Evolutionary conservation across 768 basidiomycete genomes (phyloP), one percentile per base, ranked within the genome.

Genomic region (Hygrophoropsis aurantiaca): DNA sequence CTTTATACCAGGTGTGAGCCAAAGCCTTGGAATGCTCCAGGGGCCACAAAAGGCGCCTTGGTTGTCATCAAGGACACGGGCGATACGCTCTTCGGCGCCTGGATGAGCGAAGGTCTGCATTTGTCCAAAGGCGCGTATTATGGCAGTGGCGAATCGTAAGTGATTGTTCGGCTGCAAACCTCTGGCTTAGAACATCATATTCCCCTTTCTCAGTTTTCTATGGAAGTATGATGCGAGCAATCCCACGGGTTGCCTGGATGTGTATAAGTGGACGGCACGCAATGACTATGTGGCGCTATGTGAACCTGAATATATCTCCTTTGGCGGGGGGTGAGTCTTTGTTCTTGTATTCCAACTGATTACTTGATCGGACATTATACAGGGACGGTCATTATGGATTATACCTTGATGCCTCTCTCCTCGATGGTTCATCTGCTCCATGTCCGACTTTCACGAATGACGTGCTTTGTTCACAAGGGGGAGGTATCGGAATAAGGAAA

Each of bases 241-340:
- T 30, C 27, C 27, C 27, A 13, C 27, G 7, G 65, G 60, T 4
- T 65, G 62, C 4, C 58, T 93, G 34, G 71, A 80, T 21, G 76
- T 90, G 23, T 94, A 79, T 71, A 81, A 76, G 40, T 89, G 89
- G 84, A 94, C 94, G 0, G 93, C 92, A 3, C 81, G 70, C 62
- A 99, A 98, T 61, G 84, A 85, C 44, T 97, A 97, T 58, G 86
- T 97, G 33, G 84, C 90, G 18, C 73, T 95, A 6, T 94, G 91
- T 65, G 90, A 94, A 57, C 68, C 79, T 0, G 80, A 77, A 13
- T 91, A 79, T 54, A 74, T 97, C 50, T 91, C 90, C 1, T 91
- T 95, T 58, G 94, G 94, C 11, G 94, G 94, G 55, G 94, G 94
- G 92, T 93, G 52, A 47, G 87, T 76, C 19, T 34, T 11, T 10